phyloP scores from a whole-genome alignment of 1,139 yeast species.

The Saccharomyces hybrid region DNA sequence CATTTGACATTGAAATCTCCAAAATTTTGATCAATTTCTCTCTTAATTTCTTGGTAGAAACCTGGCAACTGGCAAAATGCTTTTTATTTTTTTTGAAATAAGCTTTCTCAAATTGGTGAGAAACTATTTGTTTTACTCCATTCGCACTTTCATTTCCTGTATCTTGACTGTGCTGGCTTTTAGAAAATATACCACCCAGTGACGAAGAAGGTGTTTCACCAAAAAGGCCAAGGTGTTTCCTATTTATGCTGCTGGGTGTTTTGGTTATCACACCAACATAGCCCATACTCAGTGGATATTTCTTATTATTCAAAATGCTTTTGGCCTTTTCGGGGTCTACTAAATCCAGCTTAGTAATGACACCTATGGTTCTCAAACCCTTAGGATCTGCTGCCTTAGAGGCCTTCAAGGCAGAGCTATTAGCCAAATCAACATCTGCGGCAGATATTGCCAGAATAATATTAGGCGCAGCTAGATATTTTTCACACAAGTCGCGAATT shows the following conservation, averaged over 20 bases:
- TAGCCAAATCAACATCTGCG: constrained; percentile 96
- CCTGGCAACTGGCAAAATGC: constrained; percentile 56
- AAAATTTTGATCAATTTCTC: constrained; percentile 76
- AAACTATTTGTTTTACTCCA: constrained; percentile 31
- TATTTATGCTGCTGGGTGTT: constrained; percentile 40
- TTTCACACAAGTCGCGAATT: constrained; percentile 72
- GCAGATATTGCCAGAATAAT: constrained; percentile 93
- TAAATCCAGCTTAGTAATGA: constrained; percentile 84
- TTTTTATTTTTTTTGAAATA: constrained; percentile 56
- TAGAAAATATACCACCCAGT: constrained; percentile 30
- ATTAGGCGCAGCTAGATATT: constrained; percentile 84
- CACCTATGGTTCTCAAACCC: constrained; percentile 94
- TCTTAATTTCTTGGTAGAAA: constrained; percentile 71
- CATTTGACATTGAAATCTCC: constrained; percentile 85
- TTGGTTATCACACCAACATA: constrained; percentile 94
- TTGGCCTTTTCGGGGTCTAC: constrained; percentile 73
- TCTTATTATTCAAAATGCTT: constrained; percentile 60
- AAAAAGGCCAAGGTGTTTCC: constrained; percentile 7
- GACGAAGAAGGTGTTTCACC: constrained; percentile 16
- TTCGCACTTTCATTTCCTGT: constrained; percentile 3
- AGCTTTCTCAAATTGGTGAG: constrained; percentile 59
- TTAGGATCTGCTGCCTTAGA: constrained; percentile 98
- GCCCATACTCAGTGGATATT: constrained; percentile 90
- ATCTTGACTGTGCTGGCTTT: constrained; percentile 3
- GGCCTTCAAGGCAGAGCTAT: constrained; percentile 90